Base-by-base conservation (phyloP, 179 eudicot genomes). In the Drosera spatulata region DNA sequence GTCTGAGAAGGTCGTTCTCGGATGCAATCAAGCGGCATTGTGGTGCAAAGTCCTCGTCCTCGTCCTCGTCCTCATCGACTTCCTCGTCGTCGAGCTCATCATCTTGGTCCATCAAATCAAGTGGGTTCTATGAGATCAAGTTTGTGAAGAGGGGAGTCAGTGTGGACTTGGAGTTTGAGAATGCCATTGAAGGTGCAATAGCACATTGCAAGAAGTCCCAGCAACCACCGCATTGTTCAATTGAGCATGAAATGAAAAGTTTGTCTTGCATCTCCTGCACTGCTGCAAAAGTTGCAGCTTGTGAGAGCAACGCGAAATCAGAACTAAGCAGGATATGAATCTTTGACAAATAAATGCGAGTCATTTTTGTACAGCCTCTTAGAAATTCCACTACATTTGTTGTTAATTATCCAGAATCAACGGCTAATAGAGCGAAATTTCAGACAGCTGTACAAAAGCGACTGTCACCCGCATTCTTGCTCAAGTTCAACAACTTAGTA, bases 171-270 rank as follows among this genome's bases (percentile, higher is more conserved):
- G 89, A 83, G 76, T 61, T 75, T 52, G 94, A 83, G 59, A 70
- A 70, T 22, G 78, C 88, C 4, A 75, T 86, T 22, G 33, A 22
- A 22, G 33, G 33, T 22, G 33, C 33, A 22, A 22, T 22, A 22
- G 33, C 33, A 1, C 83, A 86, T 63, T 86, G 94, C 61, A 86
- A 86, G 73, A 71, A 73, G 61, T 86, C 94, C 48, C 79, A 74
- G 66, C 57, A 53, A 22, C 33, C 33, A 22, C 33, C 33, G 41
- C 58, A 55, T 7, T 58, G 61, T 54, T 55, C 77, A 41, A 64
- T 50, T 41, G 73, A 73, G 41, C 53, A 58, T 60, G 76, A 73
- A 42, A 56, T 6, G 6, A 41, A 11, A 39, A 46, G 59, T 57
- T 61, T 48, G 39, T n/a, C 72, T 41, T 66, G 74, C 61, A 67